phyloP scores from a whole-genome alignment of 2,329 filamentous ascomycete genomes.

The Verticillium isaacii region DNA sequence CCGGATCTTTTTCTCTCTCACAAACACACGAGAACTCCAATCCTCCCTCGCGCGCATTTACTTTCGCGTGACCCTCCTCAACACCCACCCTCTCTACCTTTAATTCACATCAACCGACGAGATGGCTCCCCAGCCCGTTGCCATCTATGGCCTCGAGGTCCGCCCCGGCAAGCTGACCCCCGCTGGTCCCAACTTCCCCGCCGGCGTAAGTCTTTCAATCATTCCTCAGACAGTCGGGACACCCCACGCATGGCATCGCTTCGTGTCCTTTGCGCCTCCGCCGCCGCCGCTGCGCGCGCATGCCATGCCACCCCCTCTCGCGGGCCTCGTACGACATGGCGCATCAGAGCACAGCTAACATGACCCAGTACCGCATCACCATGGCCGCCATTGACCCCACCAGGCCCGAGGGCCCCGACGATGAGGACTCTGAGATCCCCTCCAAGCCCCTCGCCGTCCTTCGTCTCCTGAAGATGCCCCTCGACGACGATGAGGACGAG shows the following conservation, averaged over 20 bases:
- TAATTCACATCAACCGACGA: not conserved
- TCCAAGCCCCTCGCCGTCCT: slow-evolving; percentile 74
- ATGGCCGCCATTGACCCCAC: slow-evolving; percentile 97
- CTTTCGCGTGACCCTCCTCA: not conserved
- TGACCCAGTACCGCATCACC: slow-evolving; percentile 83
- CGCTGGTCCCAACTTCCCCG: slow-evolving; percentile 72
- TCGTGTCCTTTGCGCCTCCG: not conserved
- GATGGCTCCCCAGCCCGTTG: slow-evolving; percentile 62
- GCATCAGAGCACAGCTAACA: slow-evolving; percentile 19
- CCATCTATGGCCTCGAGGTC: slow-evolving; percentile 89
- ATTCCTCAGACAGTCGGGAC: slow-evolving; percentile 1
- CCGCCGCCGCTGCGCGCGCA: not conserved
- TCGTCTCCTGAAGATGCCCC: slow-evolving; percentile 77
- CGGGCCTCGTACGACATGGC: not conserved
- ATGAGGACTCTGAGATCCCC: slow-evolving; percentile 57
- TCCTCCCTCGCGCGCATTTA: slow-evolving; percentile 14
- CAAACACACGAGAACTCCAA: not conserved
- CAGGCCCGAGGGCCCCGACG: slow-evolving; percentile 67
- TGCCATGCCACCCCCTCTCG: not conserved
- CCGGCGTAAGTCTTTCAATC: slow-evolving; percentile 61
- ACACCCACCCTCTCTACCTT: not conserved
- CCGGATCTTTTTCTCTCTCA: not conserved
- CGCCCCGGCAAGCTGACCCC: slow-evolving; percentile 78
- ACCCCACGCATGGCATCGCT: not conserved
- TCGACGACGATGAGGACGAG: slow-evolving; percentile 43